Evolutionary conservation across 1,284 basidiomycete species (phyloP).

Genomic region (Sporisorium iseilematis-ciliati): DNA sequence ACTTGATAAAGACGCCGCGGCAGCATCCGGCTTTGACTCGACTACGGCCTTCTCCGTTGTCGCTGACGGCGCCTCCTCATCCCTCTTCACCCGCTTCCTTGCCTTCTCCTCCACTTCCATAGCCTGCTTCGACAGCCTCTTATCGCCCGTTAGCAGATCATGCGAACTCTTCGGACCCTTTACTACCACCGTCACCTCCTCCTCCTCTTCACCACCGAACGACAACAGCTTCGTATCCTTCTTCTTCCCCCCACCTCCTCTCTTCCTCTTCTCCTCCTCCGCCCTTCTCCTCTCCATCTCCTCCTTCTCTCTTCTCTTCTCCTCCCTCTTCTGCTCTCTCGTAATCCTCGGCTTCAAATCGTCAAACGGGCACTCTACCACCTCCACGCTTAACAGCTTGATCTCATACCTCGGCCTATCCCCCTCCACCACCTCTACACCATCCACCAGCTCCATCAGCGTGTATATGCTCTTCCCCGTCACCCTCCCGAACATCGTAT

Average conservation of each 20-base stretch:
- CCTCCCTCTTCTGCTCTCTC: slow-evolving; percentile 84
- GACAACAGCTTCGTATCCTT: slow-evolving; percentile 58
- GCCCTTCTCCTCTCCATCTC: slow-evolving; percentile 78
- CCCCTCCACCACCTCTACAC: slow-evolving; percentile 79
- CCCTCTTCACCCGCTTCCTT: not conserved
- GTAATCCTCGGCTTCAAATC: slow-evolving; percentile 98
- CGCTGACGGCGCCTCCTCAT: not conserved
- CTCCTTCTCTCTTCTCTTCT: slow-evolving; percentile 74
- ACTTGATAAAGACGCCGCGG: not conserved
- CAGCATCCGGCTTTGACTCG: not conserved
- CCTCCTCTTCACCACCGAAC: slow-evolving; percentile 63
- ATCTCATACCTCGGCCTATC: slow-evolving; percentile 90
- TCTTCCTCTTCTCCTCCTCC: slow-evolving; percentile 75
- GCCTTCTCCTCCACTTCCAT: not conserved
- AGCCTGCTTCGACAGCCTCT: slow-evolving; percentile 45
- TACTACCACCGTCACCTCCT: slow-evolving; percentile 5
- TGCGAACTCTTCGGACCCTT: slow-evolving; percentile 63
- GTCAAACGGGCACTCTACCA: slow-evolving; percentile 91
- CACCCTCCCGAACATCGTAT: slow-evolving; percentile 65
- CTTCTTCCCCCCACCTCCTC: slow-evolving; percentile 36
- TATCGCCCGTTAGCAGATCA: slow-evolving; percentile 61
- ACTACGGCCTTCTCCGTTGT: not conserved
- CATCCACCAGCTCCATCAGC: slow-evolving; percentile 77
- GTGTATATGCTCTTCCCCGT: slow-evolving; percentile 70
- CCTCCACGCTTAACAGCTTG: slow-evolving; percentile 84